phyloP scores from a whole-genome alignment of 1,284 basidiomycete genomes.

The Malassezia sp. region DNA sequence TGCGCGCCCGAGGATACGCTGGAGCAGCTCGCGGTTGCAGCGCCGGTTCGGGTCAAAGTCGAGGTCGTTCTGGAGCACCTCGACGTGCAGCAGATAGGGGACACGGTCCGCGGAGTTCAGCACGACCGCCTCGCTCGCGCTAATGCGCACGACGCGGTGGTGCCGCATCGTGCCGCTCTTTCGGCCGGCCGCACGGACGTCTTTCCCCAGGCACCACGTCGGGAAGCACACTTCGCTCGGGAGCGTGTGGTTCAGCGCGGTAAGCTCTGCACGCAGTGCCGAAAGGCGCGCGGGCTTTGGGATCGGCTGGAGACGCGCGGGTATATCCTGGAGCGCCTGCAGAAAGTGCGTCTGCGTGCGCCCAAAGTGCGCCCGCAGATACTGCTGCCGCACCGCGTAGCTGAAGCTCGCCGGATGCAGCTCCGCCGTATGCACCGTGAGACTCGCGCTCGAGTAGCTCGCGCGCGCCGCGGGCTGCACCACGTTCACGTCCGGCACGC shows the following conservation, averaged over 20 bases:
- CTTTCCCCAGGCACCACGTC: constrained; percentile 94
- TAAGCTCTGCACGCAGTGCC: constrained; percentile 86
- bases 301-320: constrained; percentile 76
- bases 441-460: neutral
- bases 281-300: constrained; percentile 89
- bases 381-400: constrained; percentile 27
- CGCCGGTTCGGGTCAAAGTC: constrained; percentile 81
- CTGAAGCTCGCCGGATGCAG: neutral
- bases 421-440: constrained; percentile 1
- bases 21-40: constrained; percentile 67
- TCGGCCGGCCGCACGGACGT: too few species aligned
- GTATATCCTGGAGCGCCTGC: constrained; percentile 79
- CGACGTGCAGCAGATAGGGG: constrained; percentile 83
- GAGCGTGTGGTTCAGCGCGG: constrained; percentile 85
- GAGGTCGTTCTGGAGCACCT: constrained; percentile 79
- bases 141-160: constrained; percentile 90
- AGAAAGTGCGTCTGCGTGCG: constrained; percentile 83
- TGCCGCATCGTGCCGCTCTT: constrained; percentile 52
- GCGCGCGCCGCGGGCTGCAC: neutral
- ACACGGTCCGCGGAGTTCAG: constrained; percentile 94
- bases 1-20: constrained; percentile 61
- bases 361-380: constrained; percentile 56
- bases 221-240: constrained; percentile 87
- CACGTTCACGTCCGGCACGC: neutral
- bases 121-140: constrained; percentile 92